phyloP scores from a whole-genome alignment of 495 filamentous ascomycete species.

The Neurospora africana region DNA sequence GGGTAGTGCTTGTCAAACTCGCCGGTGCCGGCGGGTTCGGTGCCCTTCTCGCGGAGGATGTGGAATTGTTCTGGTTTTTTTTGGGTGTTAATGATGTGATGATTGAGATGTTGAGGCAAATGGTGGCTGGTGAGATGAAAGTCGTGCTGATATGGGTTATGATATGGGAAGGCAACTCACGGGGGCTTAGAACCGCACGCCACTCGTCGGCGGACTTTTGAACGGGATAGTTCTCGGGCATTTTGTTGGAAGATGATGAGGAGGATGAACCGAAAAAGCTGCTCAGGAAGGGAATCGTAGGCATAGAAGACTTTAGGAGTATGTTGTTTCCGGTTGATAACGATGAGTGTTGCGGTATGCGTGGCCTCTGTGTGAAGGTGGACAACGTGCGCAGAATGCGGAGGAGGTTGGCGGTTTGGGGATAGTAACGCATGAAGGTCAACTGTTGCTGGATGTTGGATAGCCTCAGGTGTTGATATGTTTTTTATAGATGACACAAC shows the following conservation, averaged over 20 bases:
- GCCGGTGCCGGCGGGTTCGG: slow-evolving; percentile 68
- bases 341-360: slow-evolving; percentile 1
- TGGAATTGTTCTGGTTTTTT: slow-evolving; percentile 72
- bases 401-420: slow-evolving; percentile 37
- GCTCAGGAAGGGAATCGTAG: slow-evolving; percentile 64
- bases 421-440: slow-evolving; percentile 43
- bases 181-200: slow-evolving; percentile 69
- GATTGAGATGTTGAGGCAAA: neutral
- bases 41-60: slow-evolving; percentile 81
- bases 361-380: slow-evolving; percentile 22
- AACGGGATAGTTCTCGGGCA: slow-evolving; percentile 58
- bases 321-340: neutral
- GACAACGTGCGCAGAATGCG: slow-evolving; percentile 37
- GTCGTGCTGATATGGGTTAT: slow-evolving; percentile 1
- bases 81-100: neutral
- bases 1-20: slow-evolving; percentile 80
- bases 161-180: slow-evolving; percentile 30
- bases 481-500: neutral
- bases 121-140: neutral
- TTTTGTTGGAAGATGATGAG: slow-evolving; percentile 44
- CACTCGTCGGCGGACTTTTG: slow-evolving; percentile 76
- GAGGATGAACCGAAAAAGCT: slow-evolving; percentile 56
- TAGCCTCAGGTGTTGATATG: neutral
- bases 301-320: slow-evolving; percentile 42
- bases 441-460: neutral